Evolutionary conservation across 2,329 filamentous ascomycete genomes (phyloP).

Genomic region (Metarhizium humberi): DNA sequence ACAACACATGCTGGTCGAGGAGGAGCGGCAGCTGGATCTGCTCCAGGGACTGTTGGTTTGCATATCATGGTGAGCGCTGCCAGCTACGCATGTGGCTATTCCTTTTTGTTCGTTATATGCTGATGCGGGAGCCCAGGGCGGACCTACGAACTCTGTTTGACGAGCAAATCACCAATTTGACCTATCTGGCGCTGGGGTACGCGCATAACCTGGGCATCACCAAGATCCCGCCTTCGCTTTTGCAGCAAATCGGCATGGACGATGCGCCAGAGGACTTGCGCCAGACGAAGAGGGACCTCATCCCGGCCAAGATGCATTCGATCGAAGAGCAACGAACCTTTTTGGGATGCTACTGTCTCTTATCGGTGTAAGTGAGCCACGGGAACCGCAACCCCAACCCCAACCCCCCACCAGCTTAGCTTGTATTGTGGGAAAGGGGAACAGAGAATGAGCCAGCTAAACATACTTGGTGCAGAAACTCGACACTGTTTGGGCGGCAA

Average conservation of each 20-base stretch:
- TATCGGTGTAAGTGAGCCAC: slow-evolving; percentile 24
- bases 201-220: slow-evolving; percentile 30
- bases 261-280: slow-evolving; percentile 5
- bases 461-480: slow-evolving; percentile 17
- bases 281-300: slow-evolving; percentile 10
- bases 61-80: slow-evolving; percentile 16
- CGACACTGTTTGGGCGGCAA: slow-evolving; percentile 25
- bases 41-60: slow-evolving; percentile 37
- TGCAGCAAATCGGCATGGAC: slow-evolving; percentile 7
- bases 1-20: slow-evolving; percentile 29
- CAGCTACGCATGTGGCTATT: too few relatives aligned
- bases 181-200: slow-evolving; percentile 30
- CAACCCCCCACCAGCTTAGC: too few relatives aligned
- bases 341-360: slow-evolving; percentile 28
- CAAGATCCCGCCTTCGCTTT: slow-evolving; percentile 7
- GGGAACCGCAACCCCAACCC: too few relatives aligned
- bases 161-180: slow-evolving; percentile 25
- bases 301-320: slow-evolving; percentile 16
- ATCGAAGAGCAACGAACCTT: slow-evolving; percentile 29
- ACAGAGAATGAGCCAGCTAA: neutral
- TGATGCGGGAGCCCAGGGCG: slow-evolving; percentile 17
- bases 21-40: slow-evolving; percentile 31
- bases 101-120: too few relatives aligned
- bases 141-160: slow-evolving; percentile 25
- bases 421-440: too few relatives aligned